These are phyloP conservation scores for Coemansia sp. DNA, from an alignment of 192 early-diverging fungal species.

Conservation along the genomic window DNA sequence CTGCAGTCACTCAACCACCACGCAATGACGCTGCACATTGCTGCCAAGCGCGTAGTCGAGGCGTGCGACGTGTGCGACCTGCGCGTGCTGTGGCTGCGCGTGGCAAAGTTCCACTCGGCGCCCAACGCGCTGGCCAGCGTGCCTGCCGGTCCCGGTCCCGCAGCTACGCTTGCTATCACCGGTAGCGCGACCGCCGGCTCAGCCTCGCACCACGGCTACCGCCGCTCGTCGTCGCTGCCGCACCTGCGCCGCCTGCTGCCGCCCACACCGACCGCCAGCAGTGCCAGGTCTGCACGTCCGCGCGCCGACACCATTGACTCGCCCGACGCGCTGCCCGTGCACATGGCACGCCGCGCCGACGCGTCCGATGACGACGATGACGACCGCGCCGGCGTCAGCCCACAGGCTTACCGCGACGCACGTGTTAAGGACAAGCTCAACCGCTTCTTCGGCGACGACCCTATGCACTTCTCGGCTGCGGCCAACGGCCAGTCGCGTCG, in stretches of 20 bases:
- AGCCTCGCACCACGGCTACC: slow-evolving; percentile 22
- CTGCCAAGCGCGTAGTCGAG: slow-evolving; percentile 54
- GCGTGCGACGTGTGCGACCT: slow-evolving; percentile 53
- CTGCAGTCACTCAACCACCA: slow-evolving; percentile 52
- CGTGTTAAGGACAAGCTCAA: slow-evolving; percentile 57
- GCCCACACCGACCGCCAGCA: background rate
- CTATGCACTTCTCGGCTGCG: slow-evolving; percentile 16
- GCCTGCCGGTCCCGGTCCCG: slow-evolving; percentile 35
- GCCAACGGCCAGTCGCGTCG: slow-evolving; percentile 23
- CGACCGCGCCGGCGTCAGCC: background rate
- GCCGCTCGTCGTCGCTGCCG: slow-evolving; percentile 47
- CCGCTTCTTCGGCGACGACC: slow-evolving; percentile 65
- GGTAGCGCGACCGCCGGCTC: background rate
- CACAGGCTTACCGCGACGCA: slow-evolving; percentile 35
- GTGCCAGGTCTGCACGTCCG: slow-evolving; percentile 14
- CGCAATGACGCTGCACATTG: slow-evolving; percentile 50
- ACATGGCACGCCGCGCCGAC: too few relatives aligned
- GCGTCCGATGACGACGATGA: slow-evolving; percentile 17
- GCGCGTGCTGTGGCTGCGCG: slow-evolving; percentile 53
- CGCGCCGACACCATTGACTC: slow-evolving; percentile 52
- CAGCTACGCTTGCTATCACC: background rate
- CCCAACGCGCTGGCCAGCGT: slow-evolving; percentile 42
- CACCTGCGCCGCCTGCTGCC: slow-evolving; percentile 31
- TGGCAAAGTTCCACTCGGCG: slow-evolving; percentile 35
- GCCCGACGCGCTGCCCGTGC: slow-evolving; percentile 25